Percentiles rank a stretch among this genome's conserved stretches.
phyloP scores from a whole-genome alignment of 805 yeast species.

The Ogataea pini region DNA sequence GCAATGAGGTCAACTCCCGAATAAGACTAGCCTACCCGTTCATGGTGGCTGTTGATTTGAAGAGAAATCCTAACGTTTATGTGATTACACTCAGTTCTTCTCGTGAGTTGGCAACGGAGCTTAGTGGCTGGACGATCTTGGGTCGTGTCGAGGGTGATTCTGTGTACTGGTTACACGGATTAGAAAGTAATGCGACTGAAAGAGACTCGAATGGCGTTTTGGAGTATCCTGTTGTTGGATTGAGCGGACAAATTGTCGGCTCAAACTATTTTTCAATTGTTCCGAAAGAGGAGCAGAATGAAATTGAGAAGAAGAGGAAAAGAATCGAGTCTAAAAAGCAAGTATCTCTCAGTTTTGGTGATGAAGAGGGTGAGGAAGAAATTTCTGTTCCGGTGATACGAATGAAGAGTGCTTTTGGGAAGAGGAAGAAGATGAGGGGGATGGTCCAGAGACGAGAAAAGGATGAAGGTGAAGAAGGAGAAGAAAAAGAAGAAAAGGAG shows the following conservation, averaged over 20 bases:
- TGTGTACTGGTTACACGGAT: conserved; percentile 16
- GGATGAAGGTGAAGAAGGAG: conserved; percentile 43
- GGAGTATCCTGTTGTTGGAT: conserved; percentile 14
- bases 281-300: not conserved
- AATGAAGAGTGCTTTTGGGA: conserved; percentile 24
- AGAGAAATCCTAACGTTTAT: conserved; percentile 3
- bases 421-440: conserved; percentile 43
- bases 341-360: conserved; percentile 15
- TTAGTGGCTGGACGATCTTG: conserved; percentile 20
- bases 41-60: conserved; percentile 14
- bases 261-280: conserved; percentile 9
- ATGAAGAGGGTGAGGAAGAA: conserved; percentile 16
- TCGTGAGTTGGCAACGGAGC: conserved; percentile 8
- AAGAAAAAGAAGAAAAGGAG: not conserved
- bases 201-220: conserved; percentile 12
- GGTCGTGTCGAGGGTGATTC: conserved; percentile 19
- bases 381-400: conserved; percentile 44
- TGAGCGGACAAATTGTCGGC: conserved; percentile 9
- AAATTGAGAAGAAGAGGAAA: not conserved
- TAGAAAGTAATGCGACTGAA: conserved; percentile 7
- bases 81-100: conserved; percentile 13
- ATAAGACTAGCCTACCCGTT: conserved; percentile 15
- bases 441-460: not conserved
- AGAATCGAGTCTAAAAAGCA: conserved; percentile 8
- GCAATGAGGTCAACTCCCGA: conserved; percentile 14